Evolutionary conservation across 768 basidiomycete species (phyloP), one percentile per base, ranked within the genome.

Genomic region (Lactarius deliciosus): DNA sequence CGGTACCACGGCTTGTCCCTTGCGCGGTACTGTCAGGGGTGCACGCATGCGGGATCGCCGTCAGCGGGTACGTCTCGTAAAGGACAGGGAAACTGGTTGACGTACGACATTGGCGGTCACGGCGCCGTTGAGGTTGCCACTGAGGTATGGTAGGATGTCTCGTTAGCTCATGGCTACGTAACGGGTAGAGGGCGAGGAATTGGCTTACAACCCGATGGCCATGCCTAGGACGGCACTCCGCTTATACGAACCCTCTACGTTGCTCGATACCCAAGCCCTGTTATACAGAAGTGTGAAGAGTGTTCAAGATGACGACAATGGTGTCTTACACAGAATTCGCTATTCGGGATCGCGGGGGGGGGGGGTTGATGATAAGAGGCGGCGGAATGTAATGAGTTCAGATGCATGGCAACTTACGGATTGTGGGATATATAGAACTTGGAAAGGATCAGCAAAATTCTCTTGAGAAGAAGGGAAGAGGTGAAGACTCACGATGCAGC

Each of bases 181-280:
- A 18, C n/a, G 16, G 16, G 28, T 32, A 57, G 28, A 2, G 43
- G 40, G 50, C 25, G 20, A 32, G 0, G n/a, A 36, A 55, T 3
- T 11, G n/a, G 61, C 73, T 65, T 47, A 77, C 74, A 76, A 84
- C 54, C 88, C 87, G 66, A 90, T 88, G 3, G 86, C 85, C 82
- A 90, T 85, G 2, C 83, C 89, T 4, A 91, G 79, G 2, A 85
- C 85, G 13, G 87, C 85, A 58, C 85, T 84, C 10, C 90, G 85
- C 74, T 91, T 91, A 73, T 89, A 91, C 3, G 86, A 81, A 0
- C 90, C 89, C 73, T 91, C 90, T 47, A 86, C 81, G 65, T 90
- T 91, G 61, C 86, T 82, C 20, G 86, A 85, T 20, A 89, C 83
- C 89, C 89, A 92, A 36, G 89, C 86, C 5, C 87, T 85, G 56